Evolutionary conservation across 306 rosid genomes (phyloP), one percentile per base, ranked within the genome.

Genomic region (Begonia loranthoides): DNA sequence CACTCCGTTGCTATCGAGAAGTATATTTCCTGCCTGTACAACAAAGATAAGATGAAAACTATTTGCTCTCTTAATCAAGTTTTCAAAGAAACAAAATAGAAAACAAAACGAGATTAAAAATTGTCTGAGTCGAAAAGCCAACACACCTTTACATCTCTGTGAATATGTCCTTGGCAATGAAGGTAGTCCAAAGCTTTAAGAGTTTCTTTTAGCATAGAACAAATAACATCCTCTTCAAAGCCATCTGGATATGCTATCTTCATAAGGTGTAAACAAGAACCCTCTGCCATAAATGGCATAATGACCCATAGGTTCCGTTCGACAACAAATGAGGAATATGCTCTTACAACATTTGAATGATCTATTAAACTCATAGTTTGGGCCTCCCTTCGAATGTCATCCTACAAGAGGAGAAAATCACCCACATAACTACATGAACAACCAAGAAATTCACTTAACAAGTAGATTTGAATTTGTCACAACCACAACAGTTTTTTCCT

Each of bases 261-360:
- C 89, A 92, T 92, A 39, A 92, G 89, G 63, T 92, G 99, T 62
- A 92, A 63, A 57, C 96, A 92, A 12, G 99, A 92, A 55, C 99
- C 99, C 62, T 92, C 93, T 2, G 78, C 96, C 99, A 92, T 80
- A 65, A 87, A 92, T 3, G 94, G 89, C 99, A 92, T 92, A 19
- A 81, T 60, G 33, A 92, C 99, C 99, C 99, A 92, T 12, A 92
- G 94, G 60, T 76, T 65, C 6, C 72, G 74, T 2, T 73, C 93
- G 1, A 83, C 99, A 3, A 92, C 99, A 67, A 92, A 92, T 51
- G 99, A 92, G 61, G 94, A 92, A 58, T n/a, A 75, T 0, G 96
- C 77, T 64, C 61, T 71, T 0, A 92, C 93, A 10, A 92, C 88
- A 77, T 92, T 92, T 0, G 83, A 87, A 61, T 92, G 99, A 21